These are phyloP conservation scores for Cercospora sojina DNA, from an alignment of 2,329 filamentous ascomycete genomes.

Conservation along the genomic window DNA sequence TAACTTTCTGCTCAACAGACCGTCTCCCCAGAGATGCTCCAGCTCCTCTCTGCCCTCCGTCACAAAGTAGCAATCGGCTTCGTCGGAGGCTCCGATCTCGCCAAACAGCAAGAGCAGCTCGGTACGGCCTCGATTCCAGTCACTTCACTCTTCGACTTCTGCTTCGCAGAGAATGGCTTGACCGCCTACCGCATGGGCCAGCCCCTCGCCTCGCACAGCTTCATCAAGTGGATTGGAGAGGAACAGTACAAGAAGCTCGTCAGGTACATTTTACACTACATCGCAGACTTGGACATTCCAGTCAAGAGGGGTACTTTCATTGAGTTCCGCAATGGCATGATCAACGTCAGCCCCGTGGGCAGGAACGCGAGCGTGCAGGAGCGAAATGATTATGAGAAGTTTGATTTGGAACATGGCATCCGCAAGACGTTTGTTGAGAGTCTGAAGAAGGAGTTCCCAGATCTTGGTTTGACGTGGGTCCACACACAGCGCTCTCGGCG, in stretches of 20 bases:
- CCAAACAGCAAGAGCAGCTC: conserved; percentile 95
- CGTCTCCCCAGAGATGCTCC: conserved; percentile 78
- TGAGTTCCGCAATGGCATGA: conserved; percentile 89
- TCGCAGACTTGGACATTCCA: conserved; percentile 80
- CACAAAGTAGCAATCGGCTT: conserved; percentile 86
- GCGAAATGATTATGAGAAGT: conserved; percentile 77
- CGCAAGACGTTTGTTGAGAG: conserved; percentile 72
- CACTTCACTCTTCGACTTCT: conserved; percentile 90
- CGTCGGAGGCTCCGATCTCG: conserved; percentile 88
- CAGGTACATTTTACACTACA: conserved; percentile 74
- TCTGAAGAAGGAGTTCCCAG: conserved; percentile 76
- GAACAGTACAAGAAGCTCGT: conserved; percentile 76
- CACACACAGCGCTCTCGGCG: too few relatives aligned
- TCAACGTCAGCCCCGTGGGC: conserved; percentile 80
- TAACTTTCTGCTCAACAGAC: conserved; percentile 21
- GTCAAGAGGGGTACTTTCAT: conserved; percentile 81
- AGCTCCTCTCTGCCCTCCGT: conserved; percentile 74
- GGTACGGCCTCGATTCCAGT: conserved; percentile 68
- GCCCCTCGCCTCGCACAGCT: conserved; percentile 73
- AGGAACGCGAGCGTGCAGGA: conserved; percentile 81
- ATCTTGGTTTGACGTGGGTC: conserved; percentile 79
- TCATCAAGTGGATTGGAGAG: conserved; percentile 92
- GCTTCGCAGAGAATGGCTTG: conserved; percentile 95
- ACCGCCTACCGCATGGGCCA: conserved; percentile 83
- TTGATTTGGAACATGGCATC: conserved; percentile 74